A percentile compares a stretch with the other conserved stretches of the same genome.
These are phyloP conservation scores for Sporothrix dimorphospora DNA, from an alignment of 2,329 filamentous ascomycete species.

Conservation along the genomic window DNA sequence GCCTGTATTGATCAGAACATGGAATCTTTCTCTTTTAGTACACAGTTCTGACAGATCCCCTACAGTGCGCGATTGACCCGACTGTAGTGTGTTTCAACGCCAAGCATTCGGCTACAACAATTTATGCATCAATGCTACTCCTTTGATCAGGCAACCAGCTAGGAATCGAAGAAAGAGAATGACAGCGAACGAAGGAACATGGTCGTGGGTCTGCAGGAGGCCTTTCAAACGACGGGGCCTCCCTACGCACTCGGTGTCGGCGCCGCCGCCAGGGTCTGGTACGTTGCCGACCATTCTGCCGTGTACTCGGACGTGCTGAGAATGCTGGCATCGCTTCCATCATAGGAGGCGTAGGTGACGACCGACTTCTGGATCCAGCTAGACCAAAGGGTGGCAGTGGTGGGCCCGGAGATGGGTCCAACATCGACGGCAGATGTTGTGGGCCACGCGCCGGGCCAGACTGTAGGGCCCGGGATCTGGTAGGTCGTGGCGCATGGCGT, in stretches of 20 bases:
- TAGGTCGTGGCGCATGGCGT: slow-evolving; percentile 38
- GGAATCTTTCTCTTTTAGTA: no score
- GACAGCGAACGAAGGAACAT: no score
- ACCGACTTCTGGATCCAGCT: slow-evolving; percentile 38
- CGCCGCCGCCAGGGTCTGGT: slow-evolving; percentile 27
- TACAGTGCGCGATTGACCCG: neutral
- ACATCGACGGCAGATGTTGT: slow-evolving; percentile 41
- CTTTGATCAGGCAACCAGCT: no score
- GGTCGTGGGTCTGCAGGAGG: neutral
- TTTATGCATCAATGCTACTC: neutral
- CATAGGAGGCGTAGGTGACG: slow-evolving; percentile 35
- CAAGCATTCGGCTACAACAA: neutral
- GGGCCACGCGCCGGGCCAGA: slow-evolving; percentile 40
- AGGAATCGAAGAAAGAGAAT: no score
- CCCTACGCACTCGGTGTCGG: neutral
- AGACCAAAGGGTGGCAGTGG: slow-evolving; percentile 36
- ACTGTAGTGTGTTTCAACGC: neutral
- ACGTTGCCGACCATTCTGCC: slow-evolving; percentile 36
- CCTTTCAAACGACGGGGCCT: neutral
- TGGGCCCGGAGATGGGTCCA: slow-evolving; percentile 38
- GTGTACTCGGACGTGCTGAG: slow-evolving; percentile 35
- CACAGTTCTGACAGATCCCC: neutral
- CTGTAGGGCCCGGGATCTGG: slow-evolving; percentile 41
- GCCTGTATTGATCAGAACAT: no score
- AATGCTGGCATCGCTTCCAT: slow-evolving; percentile 30